Evolutionary conservation across 2,329 filamentous ascomycete species (phyloP), one percentile per base, ranked within the genome.

Genomic region (Claviceps fusiformis): DNA sequence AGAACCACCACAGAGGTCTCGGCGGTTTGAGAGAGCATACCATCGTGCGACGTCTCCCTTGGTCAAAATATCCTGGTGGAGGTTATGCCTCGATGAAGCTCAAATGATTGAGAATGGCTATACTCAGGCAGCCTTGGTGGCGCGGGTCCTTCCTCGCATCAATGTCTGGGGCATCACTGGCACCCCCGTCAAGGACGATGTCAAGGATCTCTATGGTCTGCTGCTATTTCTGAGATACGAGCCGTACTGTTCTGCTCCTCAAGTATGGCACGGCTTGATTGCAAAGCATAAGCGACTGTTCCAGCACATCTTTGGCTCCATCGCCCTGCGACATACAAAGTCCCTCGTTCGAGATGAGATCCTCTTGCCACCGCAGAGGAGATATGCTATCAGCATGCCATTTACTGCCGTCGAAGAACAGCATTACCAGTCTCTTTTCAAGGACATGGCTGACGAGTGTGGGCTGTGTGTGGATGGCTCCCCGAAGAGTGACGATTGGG

Each of bases 31-130:
- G 54, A 81, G 84, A 61, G 82, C 79, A 55, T 85, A 87, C 55
- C 75, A 82, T 57, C 77, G 83, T 33, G 76, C 78, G 3, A 83
- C 77, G 53, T 93, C 89, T 5, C 91, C 91, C 0, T 74, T 97
- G 7, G 82, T 91, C 10, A 80, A 87, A 60, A 81, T 96, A 19
- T 82, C 78, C 1, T 97, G 89, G 90, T 96, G 90, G 89, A 79
- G 92, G 46, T 81, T 95, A 1, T 83, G 82, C 54, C 75, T 87
- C 1, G 84, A 87, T 56, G 90, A 85, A 73, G 84, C 92, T 0
- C 93, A 98, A 64, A 95, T 95, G 86, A 83, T 97, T 46, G 92
- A 97, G 66, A 92, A 82, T 60, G 89, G 90, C 39, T 83, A 95
- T 4, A 91, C 83, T 62, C 85, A 89, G 61, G 88, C 92, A 33